phyloP scores from a whole-genome alignment of 1,139 yeast genomes.

The Yamadazyma triangularis region DNA sequence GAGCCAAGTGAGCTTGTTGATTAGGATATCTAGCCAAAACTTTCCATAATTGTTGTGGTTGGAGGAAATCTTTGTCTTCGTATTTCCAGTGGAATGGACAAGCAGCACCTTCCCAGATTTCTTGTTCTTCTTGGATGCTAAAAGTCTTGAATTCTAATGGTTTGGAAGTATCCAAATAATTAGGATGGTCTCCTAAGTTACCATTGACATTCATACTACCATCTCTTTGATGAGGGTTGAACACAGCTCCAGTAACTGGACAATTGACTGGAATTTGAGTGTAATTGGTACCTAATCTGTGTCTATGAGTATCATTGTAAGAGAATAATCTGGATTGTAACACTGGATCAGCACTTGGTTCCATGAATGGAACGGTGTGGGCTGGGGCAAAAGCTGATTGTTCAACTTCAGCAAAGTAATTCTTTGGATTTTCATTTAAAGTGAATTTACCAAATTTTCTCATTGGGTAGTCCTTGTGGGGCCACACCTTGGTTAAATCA shows the following conservation, averaged over 20 bases:
- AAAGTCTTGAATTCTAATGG: conserved; percentile 49
- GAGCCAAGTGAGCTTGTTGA: conserved; percentile 80
- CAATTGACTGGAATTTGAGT: conserved; percentile 72
- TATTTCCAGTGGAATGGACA: conserved; percentile 84
- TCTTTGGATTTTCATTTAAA: conserved; percentile 68
- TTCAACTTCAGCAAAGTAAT: conserved; percentile 79
- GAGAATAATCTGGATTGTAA: conserved; percentile 81
- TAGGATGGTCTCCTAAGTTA: conserved; percentile 82
- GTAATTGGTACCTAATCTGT: conserved; percentile 63
- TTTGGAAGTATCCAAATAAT: conserved; percentile 60
- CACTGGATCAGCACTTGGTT: conserved; percentile 84
- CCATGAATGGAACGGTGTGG: conserved; percentile 80
- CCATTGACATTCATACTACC: conserved; percentile 84
- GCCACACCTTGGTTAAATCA: conserved; percentile 78
- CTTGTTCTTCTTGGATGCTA: conserved; percentile 59
- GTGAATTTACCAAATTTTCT: conserved; percentile 69
- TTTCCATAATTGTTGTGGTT: conserved; percentile 59
- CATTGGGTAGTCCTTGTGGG: conserved; percentile 71
- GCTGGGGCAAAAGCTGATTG: conserved; percentile 83
- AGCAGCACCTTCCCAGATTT: conserved; percentile 86
- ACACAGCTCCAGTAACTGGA: conserved; percentile 46
- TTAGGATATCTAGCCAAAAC: conserved; percentile 72
- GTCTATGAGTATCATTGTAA: conserved; percentile 77
- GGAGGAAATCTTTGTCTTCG: conserved; percentile 69
- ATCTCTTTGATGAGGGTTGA: conserved; percentile 73